Conservation (phyloP, 129 eudicot species). For the Pseudognaphalium luteoalbum region DNA sequence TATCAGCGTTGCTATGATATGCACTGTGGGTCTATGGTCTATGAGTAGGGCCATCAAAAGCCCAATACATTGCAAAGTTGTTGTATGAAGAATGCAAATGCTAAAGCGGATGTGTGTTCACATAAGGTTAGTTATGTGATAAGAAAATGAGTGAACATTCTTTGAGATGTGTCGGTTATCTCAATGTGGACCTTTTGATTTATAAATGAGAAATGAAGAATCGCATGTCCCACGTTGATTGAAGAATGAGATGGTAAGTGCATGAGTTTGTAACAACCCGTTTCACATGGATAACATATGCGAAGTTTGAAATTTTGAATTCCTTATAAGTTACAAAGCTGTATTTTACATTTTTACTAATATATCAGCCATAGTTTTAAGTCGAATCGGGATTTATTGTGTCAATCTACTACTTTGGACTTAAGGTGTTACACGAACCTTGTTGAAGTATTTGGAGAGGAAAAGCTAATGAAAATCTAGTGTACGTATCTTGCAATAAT, state of each 20-base stretch:
- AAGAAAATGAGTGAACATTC: background rate
- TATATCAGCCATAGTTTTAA: too few species aligned
- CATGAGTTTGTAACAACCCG: background rate
- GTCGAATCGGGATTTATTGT: too few species aligned
- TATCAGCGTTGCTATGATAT: background rate
- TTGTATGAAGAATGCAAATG: background rate
- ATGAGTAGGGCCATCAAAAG: background rate
- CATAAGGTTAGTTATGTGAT: background rate
- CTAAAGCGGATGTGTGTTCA: background rate
- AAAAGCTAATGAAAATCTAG: too few species aligned
- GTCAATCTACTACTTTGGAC: background rate
- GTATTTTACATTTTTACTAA: too few species aligned
- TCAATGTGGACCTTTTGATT: background rate
- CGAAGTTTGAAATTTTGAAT: background rate
- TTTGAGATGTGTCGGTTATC: background rate
- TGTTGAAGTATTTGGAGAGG: background rate
- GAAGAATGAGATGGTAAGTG: background rate
- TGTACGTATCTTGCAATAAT: background rate
- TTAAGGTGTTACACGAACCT: background rate
- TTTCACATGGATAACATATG: background rate
- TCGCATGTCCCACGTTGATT: background rate
- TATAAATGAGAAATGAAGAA: background rate
- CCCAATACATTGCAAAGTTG: background rate
- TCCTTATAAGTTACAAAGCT: background rate
- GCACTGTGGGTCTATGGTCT: background rate